These are phyloP conservation scores for barley (Hordeum vulgare) DNA, from an alignment of 176 grass and related monocot species.

Conservation along the genomic window MorexV3_pseudomolecules_assembly NC_058523.1:4149907-4150406, in stretches of 20 bases:
- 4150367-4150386: neutral
- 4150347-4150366: neutral
- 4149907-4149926: neutral
- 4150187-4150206: neutral
- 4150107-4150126: neutral
- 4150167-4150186: neutral
- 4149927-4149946: neutral
- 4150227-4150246: neutral
- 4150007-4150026: conserved; percentile 76
- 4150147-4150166: neutral
- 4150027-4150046: conserved; percentile 48
- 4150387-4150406: neutral
- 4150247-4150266: neutral
- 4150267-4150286: neutral
- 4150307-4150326: neutral
- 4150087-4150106: conserved; percentile 6
- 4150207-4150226: neutral
- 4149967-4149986: conserved; percentile 84
- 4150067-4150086: conserved; percentile 84
- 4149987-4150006: conserved; percentile 80
- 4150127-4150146: neutral
- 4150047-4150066: conserved; percentile 56
- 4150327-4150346: neutral
- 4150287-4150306: neutral
- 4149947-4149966: conserved; percentile 36